Base-by-base conservation (phyloP, 441 rosid genomes). In the Adansonia madagascariensis region DNA sequence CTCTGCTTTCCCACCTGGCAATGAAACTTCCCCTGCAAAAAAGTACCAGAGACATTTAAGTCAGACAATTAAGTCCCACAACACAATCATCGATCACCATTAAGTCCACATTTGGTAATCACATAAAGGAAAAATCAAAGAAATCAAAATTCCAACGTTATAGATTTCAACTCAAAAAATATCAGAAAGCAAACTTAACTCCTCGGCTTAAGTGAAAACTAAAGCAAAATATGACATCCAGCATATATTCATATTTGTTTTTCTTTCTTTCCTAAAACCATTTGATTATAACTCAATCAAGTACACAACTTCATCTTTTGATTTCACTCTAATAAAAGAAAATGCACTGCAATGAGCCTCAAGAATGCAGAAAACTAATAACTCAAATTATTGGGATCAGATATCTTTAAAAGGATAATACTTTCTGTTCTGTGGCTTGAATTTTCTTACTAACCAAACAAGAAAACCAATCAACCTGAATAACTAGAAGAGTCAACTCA, bases 1-100 rank as follows among this genome's bases (percentile, higher is more conserved):
- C 15, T 95, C 98, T 4, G 91, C 85, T 82, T 92, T 95, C 66
- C 99, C 98, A 71, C 99, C 99, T 8, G 99, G 98, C 82, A 95
- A 80, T 82, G 98, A 88, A 84, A 95, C 93, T 82, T 95, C 98
- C 66, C 98, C 99, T 93, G 86, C 83, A 80, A 66, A 78, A 77
- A 82, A 24, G 8, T 24, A 62, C 9, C 59, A 71, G 63, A n/a
- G 74, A 50, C n/a, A 73, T 57, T 35, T 55, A n/a, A 55, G 17
- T 57, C 75, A 73, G 39, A 56, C 44, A 65, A 71, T 27, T 49
- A 47, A 27, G 64, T 70, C 44, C 59, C 60, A 44, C 0, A 62
- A 31, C 57, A 59, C 10, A 55, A 61, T 60, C 73, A 52, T 62
- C 76, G 57, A 63, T 35, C 75, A 60, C 12, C 47, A 27, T 65